These are phyloP conservation scores for Nakazawaea ishiwadae DNA, from an alignment of 805 yeast genomes.

Conservation along the genomic window DNA sequence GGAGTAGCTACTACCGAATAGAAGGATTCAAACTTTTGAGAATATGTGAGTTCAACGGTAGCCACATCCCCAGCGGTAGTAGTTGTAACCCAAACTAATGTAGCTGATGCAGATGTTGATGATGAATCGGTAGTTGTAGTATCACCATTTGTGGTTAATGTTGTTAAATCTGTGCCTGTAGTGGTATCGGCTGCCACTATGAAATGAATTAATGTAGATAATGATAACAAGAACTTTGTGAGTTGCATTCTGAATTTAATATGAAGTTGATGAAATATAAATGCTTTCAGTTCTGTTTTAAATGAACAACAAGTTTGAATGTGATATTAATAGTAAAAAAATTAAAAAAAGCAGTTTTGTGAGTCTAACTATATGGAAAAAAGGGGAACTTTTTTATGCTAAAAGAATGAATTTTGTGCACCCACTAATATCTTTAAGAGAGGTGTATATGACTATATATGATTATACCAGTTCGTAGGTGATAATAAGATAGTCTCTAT, in stretches of 20 bases:
- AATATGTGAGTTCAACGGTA: conserved; percentile 41
- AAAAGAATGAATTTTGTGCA: no score
- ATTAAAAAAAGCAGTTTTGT: no score
- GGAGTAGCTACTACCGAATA: conserved; percentile 41
- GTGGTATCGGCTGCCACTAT: conserved; percentile 6
- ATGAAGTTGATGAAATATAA: no score
- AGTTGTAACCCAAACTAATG: conserved; percentile 48
- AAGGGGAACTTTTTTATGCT: no score
- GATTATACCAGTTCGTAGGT: no score
- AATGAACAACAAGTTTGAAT: no score
- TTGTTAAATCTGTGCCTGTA: conserved; percentile 12
- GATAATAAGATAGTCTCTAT: no score
- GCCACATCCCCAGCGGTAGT: conserved; percentile 35
- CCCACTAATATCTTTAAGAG: no score
- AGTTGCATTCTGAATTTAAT: conserved; percentile 13
- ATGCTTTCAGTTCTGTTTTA: no score
- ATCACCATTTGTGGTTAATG: conserved; percentile 7
- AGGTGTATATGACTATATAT: no score
- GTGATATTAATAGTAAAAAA: no score
- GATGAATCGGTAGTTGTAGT: conserved; percentile 10
- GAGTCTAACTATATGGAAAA: no score
- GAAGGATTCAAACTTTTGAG: conserved; percentile 44
- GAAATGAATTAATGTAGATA: background rate
- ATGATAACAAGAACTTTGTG: conserved; percentile 15
- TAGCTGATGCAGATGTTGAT: conserved; percentile 14